phyloP scores from a whole-genome alignment of 2,329 filamentous ascomycete species.

The Colletotrichum endophyticum region DNA sequence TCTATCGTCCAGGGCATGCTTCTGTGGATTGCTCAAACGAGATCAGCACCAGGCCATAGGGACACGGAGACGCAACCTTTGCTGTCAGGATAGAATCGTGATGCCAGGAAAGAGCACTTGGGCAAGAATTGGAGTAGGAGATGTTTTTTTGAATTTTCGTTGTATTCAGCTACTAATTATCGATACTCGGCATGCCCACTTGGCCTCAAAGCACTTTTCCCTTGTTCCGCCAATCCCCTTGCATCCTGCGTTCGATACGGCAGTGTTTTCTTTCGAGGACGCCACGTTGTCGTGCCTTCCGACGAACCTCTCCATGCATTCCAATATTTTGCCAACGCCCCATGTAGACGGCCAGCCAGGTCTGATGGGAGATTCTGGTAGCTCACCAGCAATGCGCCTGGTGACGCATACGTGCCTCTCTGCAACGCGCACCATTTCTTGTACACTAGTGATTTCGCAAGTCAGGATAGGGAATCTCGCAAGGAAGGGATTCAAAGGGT shows the following conservation, averaged over 20 bases:
- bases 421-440: neutral
- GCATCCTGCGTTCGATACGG: neutral
- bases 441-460: neutral
- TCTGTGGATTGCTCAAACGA: neutral
- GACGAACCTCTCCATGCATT: neutral
- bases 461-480: neutral
- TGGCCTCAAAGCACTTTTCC: neutral
- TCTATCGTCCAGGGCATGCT: neutral
- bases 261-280: neutral
- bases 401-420: neutral
- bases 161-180: neutral
- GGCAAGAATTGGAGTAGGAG: neutral
- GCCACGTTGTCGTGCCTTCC: neutral
- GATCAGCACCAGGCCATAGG: rapidly evolving
- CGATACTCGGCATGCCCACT: neutral
- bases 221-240: rapidly evolving
- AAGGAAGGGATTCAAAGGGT: neutral
- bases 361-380: neutral
- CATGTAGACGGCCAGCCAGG: neutral
- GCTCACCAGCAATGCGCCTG: neutral
- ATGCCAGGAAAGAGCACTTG: neutral
- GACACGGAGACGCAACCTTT: neutral
- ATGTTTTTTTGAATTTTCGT: neutral
- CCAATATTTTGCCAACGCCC: neutral
- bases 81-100: neutral